Evolutionary conservation across 106 monocot genomes (phyloP), one percentile per base, ranked within the genome.

Genomic region (Acorus calamus): DNA sequence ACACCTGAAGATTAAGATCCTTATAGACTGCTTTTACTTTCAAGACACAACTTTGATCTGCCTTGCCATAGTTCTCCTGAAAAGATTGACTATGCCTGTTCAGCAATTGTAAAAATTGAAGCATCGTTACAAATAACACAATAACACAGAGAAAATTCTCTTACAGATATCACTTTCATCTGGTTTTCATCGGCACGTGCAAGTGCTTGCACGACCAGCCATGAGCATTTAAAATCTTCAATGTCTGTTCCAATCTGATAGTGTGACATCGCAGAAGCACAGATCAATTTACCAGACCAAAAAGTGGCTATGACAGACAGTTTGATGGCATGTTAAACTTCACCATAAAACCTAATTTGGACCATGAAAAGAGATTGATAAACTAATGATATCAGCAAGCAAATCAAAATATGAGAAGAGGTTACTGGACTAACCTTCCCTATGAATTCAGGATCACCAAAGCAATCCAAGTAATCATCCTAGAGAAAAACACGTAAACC

Each of bases 11-110:
- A 76, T 89, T 68, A 11, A 94, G 89, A 59, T 89, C 94, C 28
- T 66, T 94, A 67, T 89, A 94, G 66, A 94, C 14, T 44, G 53
- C 66, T 76, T 94, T 94, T 46, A 94, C 81, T 73, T 75, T 79
- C 45, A 75, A 54, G 54, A 89, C 89, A 69, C 81, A 86, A 11
- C 48, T 75, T 62, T 83, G 65, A 68, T 94, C 89, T 62, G 61
- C 44, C 56, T 86, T 94, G 55, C 94, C 94, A 89, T 94, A 94
- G 65, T 89, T 86, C 56, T 89, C 94, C 94, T 94, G 83, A n/a
- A 78, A 49, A 65, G 6, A 63, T 63, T 8, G 66, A 55, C 4
- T 47, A 5, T 61, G 54, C 11, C 50, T 8, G 8, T 53, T 46
- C 12, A 5, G 11, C 11, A 6, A 66, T 50, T 10, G 4, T 49